Base-by-base conservation (phyloP, 2,329 filamentous ascomycete genomes). In the Monilinia aucupariae region DNA sequence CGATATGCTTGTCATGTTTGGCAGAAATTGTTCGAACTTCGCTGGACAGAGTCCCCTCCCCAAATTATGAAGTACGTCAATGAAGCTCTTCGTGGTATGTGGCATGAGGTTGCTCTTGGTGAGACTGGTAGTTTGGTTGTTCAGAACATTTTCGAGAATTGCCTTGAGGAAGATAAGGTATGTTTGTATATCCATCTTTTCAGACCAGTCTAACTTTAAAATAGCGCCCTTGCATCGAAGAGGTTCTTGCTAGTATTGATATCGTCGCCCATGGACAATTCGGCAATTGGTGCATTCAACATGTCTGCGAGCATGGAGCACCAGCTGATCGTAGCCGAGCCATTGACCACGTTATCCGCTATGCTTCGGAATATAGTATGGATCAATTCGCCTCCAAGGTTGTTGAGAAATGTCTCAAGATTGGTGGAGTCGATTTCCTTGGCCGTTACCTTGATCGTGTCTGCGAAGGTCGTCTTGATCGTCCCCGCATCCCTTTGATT, bases 11-110 rank as follows among this genome's bases (percentile, higher is more conserved):
- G 94, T 73, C 94, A 99, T 76, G 94, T 99, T 67, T 99, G 94
- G 94, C 94, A 99, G 80, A 99, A 99, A 80, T 85, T 99, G 34
- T 99, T 99, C 75, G 94, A 99, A 76, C 85, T 99, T 70, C 89
- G 94, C 72, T 99, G 94, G 94, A 91, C 87, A 67, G 89, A 92
- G 71, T 90, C 92, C 47, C 94, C 94, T 49, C 94, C 94, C 30
- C 92, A 97, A 76, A 96, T 99, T 77, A 99, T 99, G 94, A 90
- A 90, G 72, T 96, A 91, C 72, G 96, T 99, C 77, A 99, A 99
- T 72, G 92, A 97, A 70, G 90, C 94, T 65, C 83, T 99, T 61
- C 85, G 86, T 64, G 93, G 93, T 64, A 97, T 97, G 92, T 99
- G 94, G 94, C 92, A 97, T 73, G 93, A 99, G 73, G 94, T 99